Evolutionary conservation across 169 alveolate genomes (phyloP).

Genomic region (Plasmodium inui): DNA sequence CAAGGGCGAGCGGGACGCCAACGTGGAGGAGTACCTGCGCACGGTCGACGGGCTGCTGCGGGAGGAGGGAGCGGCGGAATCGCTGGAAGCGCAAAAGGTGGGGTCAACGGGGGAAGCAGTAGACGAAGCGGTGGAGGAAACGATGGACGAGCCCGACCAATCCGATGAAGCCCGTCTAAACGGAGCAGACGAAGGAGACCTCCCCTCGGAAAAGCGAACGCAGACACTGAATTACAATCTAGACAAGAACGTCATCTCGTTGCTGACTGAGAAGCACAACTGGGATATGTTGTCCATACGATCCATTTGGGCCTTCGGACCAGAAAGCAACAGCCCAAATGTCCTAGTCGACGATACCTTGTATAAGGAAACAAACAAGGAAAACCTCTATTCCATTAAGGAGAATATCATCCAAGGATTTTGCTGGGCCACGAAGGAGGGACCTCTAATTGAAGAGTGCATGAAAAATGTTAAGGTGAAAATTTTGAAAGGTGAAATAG

Average conservation of each 20-base stretch:
- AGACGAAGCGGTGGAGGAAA: constrained; percentile 86
- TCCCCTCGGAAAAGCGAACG: constrained; percentile 60
- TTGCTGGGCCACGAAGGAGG: constrained; percentile 99
- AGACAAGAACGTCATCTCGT: constrained; percentile 76
- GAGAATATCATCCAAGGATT: constrained; percentile 96
- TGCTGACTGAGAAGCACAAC: constrained; percentile 89
- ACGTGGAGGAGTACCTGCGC: constrained; percentile 33
- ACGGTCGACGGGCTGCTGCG: constrained; percentile 20
- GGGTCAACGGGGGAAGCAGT: constrained; percentile 89
- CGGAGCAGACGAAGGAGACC: background rate
- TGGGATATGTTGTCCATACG: constrained; percentile 98
- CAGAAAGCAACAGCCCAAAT: constrained; percentile 94
- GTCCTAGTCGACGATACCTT: constrained; percentile 96
- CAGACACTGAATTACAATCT: constrained; percentile 62
- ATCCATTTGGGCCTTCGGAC: constrained; percentile 99
- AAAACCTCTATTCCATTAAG: constrained; percentile 84
- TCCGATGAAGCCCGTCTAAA: background rate
- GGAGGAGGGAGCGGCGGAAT: background rate
- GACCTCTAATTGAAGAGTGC: constrained; percentile 99
- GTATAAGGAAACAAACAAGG: constrained; percentile 93
- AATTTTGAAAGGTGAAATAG: constrained; percentile 90
- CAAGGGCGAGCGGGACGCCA: constrained; percentile 6
- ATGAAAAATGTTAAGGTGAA: constrained; percentile 92
- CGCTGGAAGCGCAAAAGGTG: constrained; percentile 18
- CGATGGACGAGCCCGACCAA: background rate